phyloP scores from a whole-genome alignment of 2,329 filamentous ascomycete species.

The Ophiostoma pallidulum region DNA sequence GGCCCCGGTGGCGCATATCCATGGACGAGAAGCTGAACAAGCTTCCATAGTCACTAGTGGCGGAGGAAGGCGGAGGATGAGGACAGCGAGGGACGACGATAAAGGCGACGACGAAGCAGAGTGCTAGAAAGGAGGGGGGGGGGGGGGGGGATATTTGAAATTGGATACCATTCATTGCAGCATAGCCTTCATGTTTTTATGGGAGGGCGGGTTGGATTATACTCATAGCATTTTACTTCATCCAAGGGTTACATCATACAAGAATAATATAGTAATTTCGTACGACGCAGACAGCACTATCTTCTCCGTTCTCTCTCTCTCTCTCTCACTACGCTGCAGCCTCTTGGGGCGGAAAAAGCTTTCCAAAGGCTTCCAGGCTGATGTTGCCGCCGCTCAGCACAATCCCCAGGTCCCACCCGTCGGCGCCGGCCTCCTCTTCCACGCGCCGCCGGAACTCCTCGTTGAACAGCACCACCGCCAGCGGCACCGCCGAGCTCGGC shows the following conservation, averaged over 20 bases:
- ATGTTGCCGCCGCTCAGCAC: conserved; percentile 55
- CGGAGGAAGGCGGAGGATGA: too few relatives aligned
- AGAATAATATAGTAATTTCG: too few relatives aligned
- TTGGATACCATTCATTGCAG: background rate
- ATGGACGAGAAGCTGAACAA: conserved; percentile 43
- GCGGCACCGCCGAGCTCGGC: conserved; percentile 73
- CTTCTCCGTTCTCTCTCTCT: too few relatives aligned
- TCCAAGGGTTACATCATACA: too few relatives aligned
- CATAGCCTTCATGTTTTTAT: background rate
- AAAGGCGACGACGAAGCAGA: too few relatives aligned
- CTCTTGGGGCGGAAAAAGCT: conserved; percentile 39
- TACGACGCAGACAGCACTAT: too few relatives aligned
- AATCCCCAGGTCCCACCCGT: conserved; percentile 62
- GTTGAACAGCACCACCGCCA: conserved; percentile 76
- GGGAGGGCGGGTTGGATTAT: too few relatives aligned
- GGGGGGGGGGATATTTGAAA: too few relatives aligned
- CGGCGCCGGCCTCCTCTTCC: conserved; percentile 57
- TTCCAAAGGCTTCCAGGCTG: conserved; percentile 42
- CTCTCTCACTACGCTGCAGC: too few relatives aligned
- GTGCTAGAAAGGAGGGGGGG: too few relatives aligned
- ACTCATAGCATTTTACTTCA: too few relatives aligned
- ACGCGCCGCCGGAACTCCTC: conserved; percentile 70
- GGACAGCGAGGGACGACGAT: too few relatives aligned
- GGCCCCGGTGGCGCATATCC: conserved; percentile 50
- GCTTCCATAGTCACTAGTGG: background rate